Base-by-base conservation (phyloP, 2,329 filamentous ascomycete genomes). In the Stagonosporopsis cucurbitacearum region DNA sequence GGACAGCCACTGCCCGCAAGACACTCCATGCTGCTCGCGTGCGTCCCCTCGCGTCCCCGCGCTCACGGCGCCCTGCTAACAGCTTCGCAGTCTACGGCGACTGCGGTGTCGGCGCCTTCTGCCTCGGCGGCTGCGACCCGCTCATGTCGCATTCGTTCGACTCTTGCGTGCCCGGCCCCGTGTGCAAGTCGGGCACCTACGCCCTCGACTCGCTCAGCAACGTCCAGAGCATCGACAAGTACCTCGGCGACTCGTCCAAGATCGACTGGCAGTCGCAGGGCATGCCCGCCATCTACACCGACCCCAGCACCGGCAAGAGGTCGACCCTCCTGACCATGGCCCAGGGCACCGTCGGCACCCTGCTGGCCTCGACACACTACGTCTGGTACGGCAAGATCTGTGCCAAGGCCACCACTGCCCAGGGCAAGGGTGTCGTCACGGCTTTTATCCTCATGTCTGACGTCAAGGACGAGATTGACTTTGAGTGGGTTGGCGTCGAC, bases 391-490 rank as follows among this genome's bases (percentile, higher is more conserved):
- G 95, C 72, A 96, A 90, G 77, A 88, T 96, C 69, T 90, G 89
- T 75, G 92, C 91, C 50, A 90, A 81, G 53, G 81, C 98, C 76
- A 95, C 92, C 82, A 94, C 92, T 0, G 89, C 88, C 62, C 88
- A 90, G 69, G 93, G 92, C 54, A 79, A 82, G 41, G 95, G 95
- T 82, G 95, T 99, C 20, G 90, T 99, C n/a, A 96, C 92, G 2
- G 94, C 92, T 26, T 99, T 99, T 74, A 99, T 99, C 75, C 82
- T 98, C 71, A 86, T 97, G 77, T 93, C 90, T 32, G 94, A 98
- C 70, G 90, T 96, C 71, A 96, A 97, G 83, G 95, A 99, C 72
- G 95, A 99, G 78, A 96, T 99, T 69, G 95, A 99, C 79, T 98
- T 92, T 74, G 95, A 99, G 76, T 98, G 90, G 75, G 85, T 99